Evolutionary conservation across 805 yeast species (phyloP).

Genomic region (Metschnikowia peoriensis): DNA sequence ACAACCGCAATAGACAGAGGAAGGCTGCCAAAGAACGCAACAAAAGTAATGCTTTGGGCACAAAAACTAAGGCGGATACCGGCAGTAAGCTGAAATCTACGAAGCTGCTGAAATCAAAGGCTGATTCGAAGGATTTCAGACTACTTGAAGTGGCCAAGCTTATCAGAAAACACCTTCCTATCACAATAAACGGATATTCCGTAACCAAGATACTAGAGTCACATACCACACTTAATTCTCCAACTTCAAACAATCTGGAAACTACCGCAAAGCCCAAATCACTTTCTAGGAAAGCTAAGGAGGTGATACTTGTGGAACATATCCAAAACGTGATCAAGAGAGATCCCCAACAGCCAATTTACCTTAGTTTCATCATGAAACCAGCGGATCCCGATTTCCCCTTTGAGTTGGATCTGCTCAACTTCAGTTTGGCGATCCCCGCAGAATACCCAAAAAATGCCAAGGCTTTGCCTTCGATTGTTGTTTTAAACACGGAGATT

Average conservation of each 20-base stretch:
- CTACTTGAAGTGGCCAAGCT: conserved; percentile 34
- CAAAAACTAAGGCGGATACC: background rate
- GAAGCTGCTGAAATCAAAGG: conserved; percentile 6
- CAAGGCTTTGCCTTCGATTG: conserved; percentile 46
- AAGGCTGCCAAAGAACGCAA: background rate
- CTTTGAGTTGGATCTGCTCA: conserved; percentile 54
- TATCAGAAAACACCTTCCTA: conserved; percentile 28
- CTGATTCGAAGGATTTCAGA: conserved; percentile 20
- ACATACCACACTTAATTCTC: background rate
- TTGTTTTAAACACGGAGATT: conserved; percentile 62
- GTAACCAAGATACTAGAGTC: conserved; percentile 16
- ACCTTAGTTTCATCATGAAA: conserved; percentile 42
- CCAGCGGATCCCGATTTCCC: conserved; percentile 79
- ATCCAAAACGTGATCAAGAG: conserved; percentile 11
- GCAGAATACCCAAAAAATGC: conserved; percentile 47
- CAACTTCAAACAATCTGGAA: background rate
- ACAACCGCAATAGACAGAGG: background rate
- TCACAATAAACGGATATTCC: conserved; percentile 37
- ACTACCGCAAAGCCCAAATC: background rate
- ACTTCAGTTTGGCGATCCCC: conserved; percentile 55
- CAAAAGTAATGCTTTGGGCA: background rate
- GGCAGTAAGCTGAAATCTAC: conserved; percentile 1
- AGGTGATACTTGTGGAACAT: conserved; percentile 12
- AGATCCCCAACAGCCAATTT: conserved; percentile 24
- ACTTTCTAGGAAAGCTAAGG: conserved; percentile 13